Evolutionary conservation across 306 rosid species (phyloP).

Genomic region (Ormosia emarginata): DNA sequence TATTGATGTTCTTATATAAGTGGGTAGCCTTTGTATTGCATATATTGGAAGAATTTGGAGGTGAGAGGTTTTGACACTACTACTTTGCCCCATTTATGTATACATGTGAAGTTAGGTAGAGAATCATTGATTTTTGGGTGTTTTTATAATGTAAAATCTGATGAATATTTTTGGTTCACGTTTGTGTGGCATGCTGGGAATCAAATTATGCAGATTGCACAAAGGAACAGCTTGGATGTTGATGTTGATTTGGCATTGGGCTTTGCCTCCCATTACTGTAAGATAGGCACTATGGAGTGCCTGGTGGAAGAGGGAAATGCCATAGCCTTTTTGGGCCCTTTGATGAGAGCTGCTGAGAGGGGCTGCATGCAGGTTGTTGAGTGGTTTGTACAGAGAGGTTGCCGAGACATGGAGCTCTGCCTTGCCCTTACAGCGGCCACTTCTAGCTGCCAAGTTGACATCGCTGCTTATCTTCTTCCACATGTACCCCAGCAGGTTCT

Average conservation of each 20-base stretch:
- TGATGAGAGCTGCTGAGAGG: constrained; percentile 95
- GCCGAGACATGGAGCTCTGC: constrained; percentile 92
- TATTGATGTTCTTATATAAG: background rate
- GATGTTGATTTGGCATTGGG: constrained; percentile 90
- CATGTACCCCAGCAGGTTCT: constrained; percentile 81
- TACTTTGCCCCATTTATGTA: background rate
- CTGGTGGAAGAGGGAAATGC: constrained; percentile 94
- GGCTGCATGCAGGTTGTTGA: constrained; percentile 81
- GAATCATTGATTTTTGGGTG: background rate
- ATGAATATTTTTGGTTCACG: constrained; percentile 5
- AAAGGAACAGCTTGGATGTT: constrained; percentile 87
- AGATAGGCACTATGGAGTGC: constrained; percentile 88
- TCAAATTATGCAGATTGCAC: constrained; percentile 62
- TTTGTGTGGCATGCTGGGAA: constrained; percentile 30
- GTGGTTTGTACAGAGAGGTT: constrained; percentile 85
- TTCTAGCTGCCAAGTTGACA: constrained; percentile 79
- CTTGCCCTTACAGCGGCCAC: constrained; percentile 94
- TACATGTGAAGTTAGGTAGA: background rate
- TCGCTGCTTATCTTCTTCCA: constrained; percentile 77
- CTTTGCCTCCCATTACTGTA: constrained; percentile 88
- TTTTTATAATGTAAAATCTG: constrained; percentile 3
- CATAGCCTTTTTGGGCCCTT: constrained; percentile 78
- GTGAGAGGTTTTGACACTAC: constrained; percentile 7
- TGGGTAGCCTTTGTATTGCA: background rate
- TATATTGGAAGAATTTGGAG: constrained; percentile 5